Percentiles rank a stretch among this genome's conserved stretches.
Conservation (phyloP, 1,139 yeast species). For the Hanseniaspora gamundiae region DNA sequence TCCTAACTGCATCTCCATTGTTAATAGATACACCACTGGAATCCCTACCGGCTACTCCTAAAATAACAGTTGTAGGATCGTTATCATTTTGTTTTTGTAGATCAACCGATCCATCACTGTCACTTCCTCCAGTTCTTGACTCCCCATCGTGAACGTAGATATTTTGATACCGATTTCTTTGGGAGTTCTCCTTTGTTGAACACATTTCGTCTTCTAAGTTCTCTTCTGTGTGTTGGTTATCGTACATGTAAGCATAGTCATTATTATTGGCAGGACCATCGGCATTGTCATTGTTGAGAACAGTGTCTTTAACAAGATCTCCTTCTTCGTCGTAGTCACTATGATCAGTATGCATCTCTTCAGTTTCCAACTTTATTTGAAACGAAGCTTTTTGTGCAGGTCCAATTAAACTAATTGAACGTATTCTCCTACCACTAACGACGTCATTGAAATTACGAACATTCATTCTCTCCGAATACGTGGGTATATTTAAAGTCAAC, state of each 20-base stretch:
- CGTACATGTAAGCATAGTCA: conserved; percentile 2
- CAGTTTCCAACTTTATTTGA: conserved; percentile 2
- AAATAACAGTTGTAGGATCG: not conserved
- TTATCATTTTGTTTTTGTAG: not conserved
- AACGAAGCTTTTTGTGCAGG: conserved; percentile 17
- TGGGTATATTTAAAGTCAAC: conserved; percentile 23
- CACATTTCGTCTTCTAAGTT: conserved; percentile 11
- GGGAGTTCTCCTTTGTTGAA: conserved; percentile 9
- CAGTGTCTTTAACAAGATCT: not conserved
- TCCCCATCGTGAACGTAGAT: conserved; percentile 25
- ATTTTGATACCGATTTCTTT: conserved; percentile 18
- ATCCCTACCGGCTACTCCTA: not conserved
- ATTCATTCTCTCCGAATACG: conserved; percentile 2
- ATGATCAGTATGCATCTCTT: not conserved
- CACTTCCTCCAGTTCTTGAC: conserved; percentile 12
- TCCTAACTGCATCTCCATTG: not conserved
- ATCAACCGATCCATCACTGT: not conserved
- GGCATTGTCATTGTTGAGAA: conserved; percentile 7
- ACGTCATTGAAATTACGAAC: not conserved
- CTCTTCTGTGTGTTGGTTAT: conserved; percentile 5
- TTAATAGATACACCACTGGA: not conserved
- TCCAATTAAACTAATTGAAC: conserved; percentile 25
- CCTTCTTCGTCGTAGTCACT: not conserved
- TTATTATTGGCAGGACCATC: too few species aligned
- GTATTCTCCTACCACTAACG: conserved; percentile 14